Evolutionary conservation across 495 filamentous ascomycete genomes (phyloP), one percentile per base, ranked within the genome.

Genomic region (Trichoderma virens): DNA sequence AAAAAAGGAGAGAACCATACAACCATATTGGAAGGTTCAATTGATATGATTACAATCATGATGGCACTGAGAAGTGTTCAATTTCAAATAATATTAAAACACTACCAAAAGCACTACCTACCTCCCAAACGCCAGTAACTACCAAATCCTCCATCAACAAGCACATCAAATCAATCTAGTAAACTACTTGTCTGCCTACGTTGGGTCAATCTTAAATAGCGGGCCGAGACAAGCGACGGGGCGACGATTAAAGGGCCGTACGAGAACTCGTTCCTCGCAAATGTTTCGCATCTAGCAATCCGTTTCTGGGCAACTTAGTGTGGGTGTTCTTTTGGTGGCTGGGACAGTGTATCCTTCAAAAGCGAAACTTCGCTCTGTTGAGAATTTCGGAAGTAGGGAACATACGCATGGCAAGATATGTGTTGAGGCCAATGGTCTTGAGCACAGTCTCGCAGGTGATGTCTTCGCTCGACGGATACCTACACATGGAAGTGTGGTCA

Each of bases 351-450:
- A 1, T 27, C 23, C 45, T 25, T 31, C 11, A 56, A n/a, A 27
- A 30, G 6, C 51, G 51, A 16, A 56, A 28, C 25, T 8, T 56
- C 25, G 51, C 3, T 18, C 51, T 56, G 3, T 1, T 1, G 51
- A 28, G 7, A 8, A 56, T 56, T 8, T 56, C 51, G 11, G 25
- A 13, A 30, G 25, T 11, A 13, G 51, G 51, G 25, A 20, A 56
- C 23, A 56, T 27, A 27, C 51, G 51, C 7, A 56, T 27, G 20
- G 51, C 51, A 56, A 56, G 51, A 56, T 30, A 30, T 7, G 51
- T 56, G 20, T 56, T 56, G 51, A 56, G 51, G 23, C 51, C 51
- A 30, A 56, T 56, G 2, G 25, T 56, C 51, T 56, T 56, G 8
- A 56, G 23, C 23, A 56, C 51, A 30, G 51, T 56, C 8, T 56